phyloP scores from a whole-genome alignment of 2,329 filamentous ascomycete genomes.

The Thelonectria blattea region DNA sequence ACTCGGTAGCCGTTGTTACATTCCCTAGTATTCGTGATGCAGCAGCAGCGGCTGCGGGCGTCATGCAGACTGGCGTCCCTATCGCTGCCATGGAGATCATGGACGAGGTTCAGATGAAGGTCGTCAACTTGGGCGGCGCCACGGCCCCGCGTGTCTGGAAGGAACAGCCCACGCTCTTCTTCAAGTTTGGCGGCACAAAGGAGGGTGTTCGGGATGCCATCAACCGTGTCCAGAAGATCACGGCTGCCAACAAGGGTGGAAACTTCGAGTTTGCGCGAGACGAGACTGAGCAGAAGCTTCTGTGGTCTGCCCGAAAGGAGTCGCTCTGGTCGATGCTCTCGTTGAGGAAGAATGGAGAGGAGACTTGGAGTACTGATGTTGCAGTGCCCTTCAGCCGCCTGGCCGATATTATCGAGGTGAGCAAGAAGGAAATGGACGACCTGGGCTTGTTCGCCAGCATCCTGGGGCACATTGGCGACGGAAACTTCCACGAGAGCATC shows the following conservation, averaged over 20 bases:
- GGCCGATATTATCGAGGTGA: slow-evolving; percentile 78
- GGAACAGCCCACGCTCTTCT: slow-evolving; percentile 79
- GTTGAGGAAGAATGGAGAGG: slow-evolving; percentile 67
- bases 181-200: slow-evolving; percentile 84
- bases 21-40: slow-evolving; percentile 81
- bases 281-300: slow-evolving; percentile 71
- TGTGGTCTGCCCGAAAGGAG: slow-evolving; percentile 84
- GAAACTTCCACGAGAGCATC: slow-evolving; percentile 93
- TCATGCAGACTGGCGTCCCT: slow-evolving; percentile 77
- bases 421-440: slow-evolving; percentile 87
- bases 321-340: slow-evolving; percentile 85
- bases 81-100: slow-evolving; percentile 84
- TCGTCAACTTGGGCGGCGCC: slow-evolving; percentile 76
- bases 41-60: slow-evolving; percentile 72
- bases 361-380: slow-evolving; percentile 85
- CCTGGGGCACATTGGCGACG: slow-evolving; percentile 88
- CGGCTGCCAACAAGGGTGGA: slow-evolving; percentile 67
- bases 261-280: slow-evolving; percentile 79
- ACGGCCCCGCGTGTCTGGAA: slow-evolving; percentile 74
- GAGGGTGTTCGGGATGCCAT: slow-evolving; percentile 82
- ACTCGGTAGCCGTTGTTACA: slow-evolving; percentile 78
- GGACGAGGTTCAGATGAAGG: slow-evolving; percentile 87
- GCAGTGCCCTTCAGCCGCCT: slow-evolving; percentile 80
- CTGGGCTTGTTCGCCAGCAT: slow-evolving; percentile 87
- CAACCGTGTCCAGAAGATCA: slow-evolving; percentile 69